Evolutionary conservation across 805 yeast genomes (phyloP).

Genomic region (Candida hispaniensis): DNA sequence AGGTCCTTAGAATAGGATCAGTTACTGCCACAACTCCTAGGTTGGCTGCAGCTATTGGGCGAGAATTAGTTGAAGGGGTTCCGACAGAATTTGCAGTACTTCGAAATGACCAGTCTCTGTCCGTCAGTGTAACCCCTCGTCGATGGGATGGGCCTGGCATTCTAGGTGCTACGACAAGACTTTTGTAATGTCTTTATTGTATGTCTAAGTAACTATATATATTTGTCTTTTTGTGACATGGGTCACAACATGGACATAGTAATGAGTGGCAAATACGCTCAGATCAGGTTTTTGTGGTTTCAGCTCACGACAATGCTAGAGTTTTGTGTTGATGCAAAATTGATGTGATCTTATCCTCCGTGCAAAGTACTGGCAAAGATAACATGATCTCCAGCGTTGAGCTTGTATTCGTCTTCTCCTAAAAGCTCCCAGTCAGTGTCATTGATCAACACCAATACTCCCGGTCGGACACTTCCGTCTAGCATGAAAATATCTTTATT

Average conservation of each 20-base stretch:
- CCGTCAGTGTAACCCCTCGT: constrained; percentile 5
- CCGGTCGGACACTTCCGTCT: constrained; percentile 67
- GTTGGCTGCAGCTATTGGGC: constrained; percentile 4
- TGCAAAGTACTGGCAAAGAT: constrained; percentile 90
- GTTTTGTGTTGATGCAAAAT: too few relatives aligned
- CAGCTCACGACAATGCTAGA: too few relatives aligned
- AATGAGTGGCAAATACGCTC: too few relatives aligned
- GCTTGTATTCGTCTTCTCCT: constrained; percentile 71
- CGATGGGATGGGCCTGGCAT: constrained; percentile 10
- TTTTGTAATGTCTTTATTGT: background rate
- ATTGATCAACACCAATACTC: constrained; percentile 80
- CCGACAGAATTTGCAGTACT: constrained; percentile 8
- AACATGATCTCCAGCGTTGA: constrained; percentile 65
- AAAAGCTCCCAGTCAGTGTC: constrained; percentile 97
- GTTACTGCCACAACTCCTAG: constrained; percentile 43
- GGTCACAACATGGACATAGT: too few relatives aligned
- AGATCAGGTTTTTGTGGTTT: too few relatives aligned
- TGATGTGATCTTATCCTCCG: constrained; percentile 90
- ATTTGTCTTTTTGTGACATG: too few relatives aligned
- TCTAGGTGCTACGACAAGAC: constrained; percentile 5
- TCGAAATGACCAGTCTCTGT: constrained; percentile 2
- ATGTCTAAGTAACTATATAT: too few relatives aligned
- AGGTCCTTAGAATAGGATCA: constrained; percentile 42
- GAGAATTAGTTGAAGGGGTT: constrained; percentile 5
- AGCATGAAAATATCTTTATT: constrained; percentile 66